A percentile compares a stretch with the other conserved stretches of the same genome.
Evolutionary conservation across 768 basidiomycete species (phyloP).

Genomic region (Hygrophorus russula): DNA sequence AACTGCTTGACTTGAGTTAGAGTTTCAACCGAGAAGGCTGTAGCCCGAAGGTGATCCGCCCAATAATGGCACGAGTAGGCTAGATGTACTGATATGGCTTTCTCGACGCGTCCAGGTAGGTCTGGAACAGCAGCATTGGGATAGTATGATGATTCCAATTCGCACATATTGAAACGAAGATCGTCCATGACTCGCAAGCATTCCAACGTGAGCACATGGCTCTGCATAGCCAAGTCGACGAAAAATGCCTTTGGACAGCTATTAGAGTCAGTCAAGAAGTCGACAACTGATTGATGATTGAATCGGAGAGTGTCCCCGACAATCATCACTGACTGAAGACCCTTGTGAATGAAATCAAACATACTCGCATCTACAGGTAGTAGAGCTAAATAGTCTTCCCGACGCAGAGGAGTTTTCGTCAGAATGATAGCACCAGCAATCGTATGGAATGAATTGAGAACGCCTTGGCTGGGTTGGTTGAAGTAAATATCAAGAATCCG

Average conservation of each 20-base stretch:
- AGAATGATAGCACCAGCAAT: no score
- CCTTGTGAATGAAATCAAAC: not conserved
- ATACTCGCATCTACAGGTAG: not conserved
- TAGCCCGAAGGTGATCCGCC: constrained; percentile 17
- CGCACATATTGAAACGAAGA: constrained; percentile 10
- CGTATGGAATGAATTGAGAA: no score
- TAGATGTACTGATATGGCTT: constrained; percentile 17
- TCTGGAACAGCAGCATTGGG: no score
- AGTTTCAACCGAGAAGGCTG: not conserved
- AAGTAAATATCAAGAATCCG: no score
- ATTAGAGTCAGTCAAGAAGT: constrained; percentile 21
- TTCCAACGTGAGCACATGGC: constrained; percentile 12
- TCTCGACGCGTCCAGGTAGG: no score
- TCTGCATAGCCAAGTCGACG: constrained; percentile 11
- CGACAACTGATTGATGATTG: constrained; percentile 18
- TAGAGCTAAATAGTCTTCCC: not conserved
- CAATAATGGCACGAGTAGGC: constrained; percentile 27
- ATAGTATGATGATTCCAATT: no score
- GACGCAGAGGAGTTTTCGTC: not conserved
- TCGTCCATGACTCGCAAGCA: constrained; percentile 20
- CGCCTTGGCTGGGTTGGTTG: no score
- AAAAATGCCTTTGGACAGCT: constrained; percentile 15
- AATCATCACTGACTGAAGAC: not conserved
- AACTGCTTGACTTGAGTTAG: constrained; percentile 6
- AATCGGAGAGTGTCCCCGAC: not conserved